Evolutionary conservation across 1,284 basidiomycete species (phyloP).

Genomic region (Tranzscheliella williamsii): DNA sequence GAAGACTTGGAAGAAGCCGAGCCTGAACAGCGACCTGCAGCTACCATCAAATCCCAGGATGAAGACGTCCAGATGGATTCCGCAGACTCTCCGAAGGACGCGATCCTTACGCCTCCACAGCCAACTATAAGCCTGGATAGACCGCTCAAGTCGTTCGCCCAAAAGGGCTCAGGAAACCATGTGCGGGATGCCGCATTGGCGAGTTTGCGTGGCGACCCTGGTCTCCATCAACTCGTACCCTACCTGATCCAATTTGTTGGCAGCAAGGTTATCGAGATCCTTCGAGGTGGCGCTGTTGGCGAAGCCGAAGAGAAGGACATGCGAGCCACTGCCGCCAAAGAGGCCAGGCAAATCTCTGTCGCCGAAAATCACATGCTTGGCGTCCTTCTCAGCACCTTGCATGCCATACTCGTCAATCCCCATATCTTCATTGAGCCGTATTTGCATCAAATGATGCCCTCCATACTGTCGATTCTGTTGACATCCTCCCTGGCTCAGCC

Average conservation of each 20-base stretch:
- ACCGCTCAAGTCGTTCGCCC: slow-evolving; percentile 40
- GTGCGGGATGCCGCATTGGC: slow-evolving; percentile 77
- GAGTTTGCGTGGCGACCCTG: slow-evolving; percentile 84
- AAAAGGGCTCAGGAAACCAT: slow-evolving; percentile 48
- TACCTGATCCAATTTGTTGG: slow-evolving; percentile 94
- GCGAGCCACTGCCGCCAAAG: slow-evolving; percentile 11
- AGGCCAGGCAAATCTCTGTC: slow-evolving; percentile 16
- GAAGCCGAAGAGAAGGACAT: slow-evolving; percentile 1
- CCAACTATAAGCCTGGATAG: slow-evolving; percentile 22
- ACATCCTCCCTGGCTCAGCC: slow-evolving; percentile 72
- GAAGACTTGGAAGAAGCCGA: slow-evolving; percentile 30
- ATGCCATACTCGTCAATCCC: slow-evolving; percentile 66
- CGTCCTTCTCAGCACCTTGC: slow-evolving; percentile 51
- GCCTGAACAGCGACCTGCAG: slow-evolving; percentile 7
- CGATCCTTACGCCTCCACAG: slow-evolving; percentile 32
- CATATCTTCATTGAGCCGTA: slow-evolving; percentile 91
- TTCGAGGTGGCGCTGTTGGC: slow-evolving; percentile 22
- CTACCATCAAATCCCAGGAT: slow-evolving; percentile 7
- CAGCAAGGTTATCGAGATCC: slow-evolving; percentile 66
- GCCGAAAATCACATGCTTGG: slow-evolving; percentile 46
- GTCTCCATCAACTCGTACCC: slow-evolving; percentile 88
- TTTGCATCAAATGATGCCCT: slow-evolving; percentile 93
- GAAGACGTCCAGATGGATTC: slow-evolving; percentile 23
- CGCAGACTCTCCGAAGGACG: slow-evolving; percentile 11
- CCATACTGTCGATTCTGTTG: slow-evolving; percentile 84